Percentiles rank a stretch among this genome's conserved stretches.
Conservation (phyloP, 2,329 filamentous ascomycete species). For the Alternaria sp. region DNA sequence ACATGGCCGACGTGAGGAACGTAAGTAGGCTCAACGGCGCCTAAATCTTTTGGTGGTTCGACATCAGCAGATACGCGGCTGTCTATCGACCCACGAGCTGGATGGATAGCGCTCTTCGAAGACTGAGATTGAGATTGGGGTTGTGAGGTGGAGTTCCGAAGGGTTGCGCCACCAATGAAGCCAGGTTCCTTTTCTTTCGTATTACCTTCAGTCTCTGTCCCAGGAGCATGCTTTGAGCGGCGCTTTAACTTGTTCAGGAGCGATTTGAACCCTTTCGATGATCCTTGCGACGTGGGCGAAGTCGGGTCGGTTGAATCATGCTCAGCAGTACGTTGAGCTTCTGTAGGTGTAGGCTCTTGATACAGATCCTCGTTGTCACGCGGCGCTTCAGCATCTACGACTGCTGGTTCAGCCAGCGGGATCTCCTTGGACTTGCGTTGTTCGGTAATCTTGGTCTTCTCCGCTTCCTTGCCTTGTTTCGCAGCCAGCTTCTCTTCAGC, state of each 20-base stretch:
- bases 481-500: conserved; percentile 59
- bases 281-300: conserved; percentile 40
- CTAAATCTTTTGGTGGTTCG: conserved; percentile 22
- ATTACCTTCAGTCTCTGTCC: conserved; percentile 21
- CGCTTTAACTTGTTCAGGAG: conserved; percentile 52
- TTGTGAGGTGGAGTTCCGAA: conserved; percentile 36
- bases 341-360: conserved; percentile 24
- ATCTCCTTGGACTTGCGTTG: conserved; percentile 61
- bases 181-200: conserved; percentile 43
- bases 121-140: conserved; percentile 24
- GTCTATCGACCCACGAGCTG: conserved; percentile 17
- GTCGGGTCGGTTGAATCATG: conserved; percentile 23
- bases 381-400: conserved; percentile 10
- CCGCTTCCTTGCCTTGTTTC: conserved; percentile 51
- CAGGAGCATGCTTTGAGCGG: conserved; percentile 45
- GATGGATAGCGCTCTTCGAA: conserved; percentile 10
- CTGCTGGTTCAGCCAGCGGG: conserved; percentile 22
- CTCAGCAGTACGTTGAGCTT: conserved; percentile 12
- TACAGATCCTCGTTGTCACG: conserved; percentile 32
- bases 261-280: conserved; percentile 49
- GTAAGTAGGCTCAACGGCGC: conserved; percentile 25
- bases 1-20: conserved; percentile 22
- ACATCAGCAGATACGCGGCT: conserved; percentile 9
- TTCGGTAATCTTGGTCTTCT: conserved; percentile 61
- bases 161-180: conserved; percentile 57